phyloP scores from a whole-genome alignment of 805 yeast genomes.

The Starmera quercuum region DNA sequence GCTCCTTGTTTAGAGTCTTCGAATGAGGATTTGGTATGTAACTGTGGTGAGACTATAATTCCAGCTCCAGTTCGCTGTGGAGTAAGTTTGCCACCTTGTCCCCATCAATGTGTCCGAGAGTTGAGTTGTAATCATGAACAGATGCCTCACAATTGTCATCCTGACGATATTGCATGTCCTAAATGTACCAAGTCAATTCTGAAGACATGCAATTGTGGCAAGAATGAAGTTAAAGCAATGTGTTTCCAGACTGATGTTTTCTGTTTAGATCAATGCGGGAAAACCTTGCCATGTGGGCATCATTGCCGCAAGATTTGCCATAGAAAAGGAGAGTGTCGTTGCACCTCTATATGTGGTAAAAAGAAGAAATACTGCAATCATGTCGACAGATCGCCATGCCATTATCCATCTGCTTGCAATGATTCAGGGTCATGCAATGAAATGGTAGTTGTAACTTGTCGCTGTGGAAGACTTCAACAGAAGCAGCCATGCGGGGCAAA shows the following conservation, averaged over 20 bases:
- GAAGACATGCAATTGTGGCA: conserved; percentile 58
- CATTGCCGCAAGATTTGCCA: conserved; percentile 51
- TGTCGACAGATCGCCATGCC: conserved; percentile 56
- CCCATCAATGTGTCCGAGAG: conserved; percentile 50
- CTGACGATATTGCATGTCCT: conserved; percentile 58
- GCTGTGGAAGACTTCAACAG: conserved; percentile 51
- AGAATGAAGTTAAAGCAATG: conserved; percentile 45
- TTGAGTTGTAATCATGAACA: conserved; percentile 64
- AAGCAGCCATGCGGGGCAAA: conserved; percentile 52
- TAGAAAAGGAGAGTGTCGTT: conserved; percentile 51
- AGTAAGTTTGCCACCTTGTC: conserved; percentile 55
- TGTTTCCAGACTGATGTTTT: conserved; percentile 64
- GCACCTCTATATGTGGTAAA: conserved; percentile 54
- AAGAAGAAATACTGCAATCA: conserved; percentile 58
- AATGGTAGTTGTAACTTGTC: conserved; percentile 44
- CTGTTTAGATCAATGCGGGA: conserved; percentile 61
- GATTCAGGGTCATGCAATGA: conserved; percentile 46
- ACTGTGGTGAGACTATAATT: conserved; percentile 73
- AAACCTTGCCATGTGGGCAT: conserved; percentile 40
- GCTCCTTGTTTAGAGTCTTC: conserved; percentile 74
- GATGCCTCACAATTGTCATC: conserved; percentile 71
- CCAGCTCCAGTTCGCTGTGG: conserved; percentile 87
- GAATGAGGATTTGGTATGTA: conserved; percentile 70
- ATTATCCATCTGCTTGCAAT: conserved; percentile 45
- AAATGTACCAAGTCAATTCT: conserved; percentile 60